Evolutionary conservation across 176 grass and related monocot genomes (phyloP).

Genomic region (Saccharum spontaneum): DNA sequence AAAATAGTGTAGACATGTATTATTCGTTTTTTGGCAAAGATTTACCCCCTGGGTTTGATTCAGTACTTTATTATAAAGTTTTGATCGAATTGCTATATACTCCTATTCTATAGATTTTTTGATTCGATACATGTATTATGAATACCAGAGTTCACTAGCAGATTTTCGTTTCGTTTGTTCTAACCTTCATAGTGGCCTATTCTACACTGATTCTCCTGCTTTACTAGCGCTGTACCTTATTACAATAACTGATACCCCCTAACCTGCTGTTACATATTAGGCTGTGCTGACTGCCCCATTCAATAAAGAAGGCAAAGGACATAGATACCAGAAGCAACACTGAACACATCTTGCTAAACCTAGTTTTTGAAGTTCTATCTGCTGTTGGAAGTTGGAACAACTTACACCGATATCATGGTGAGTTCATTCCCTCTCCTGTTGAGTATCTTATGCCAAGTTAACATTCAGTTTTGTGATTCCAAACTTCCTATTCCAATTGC

Average conservation of each 20-base stretch:
- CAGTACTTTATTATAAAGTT: background rate
- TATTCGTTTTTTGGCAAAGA: background rate
- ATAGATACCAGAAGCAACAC: background rate
- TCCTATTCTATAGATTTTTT: background rate
- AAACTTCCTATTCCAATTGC: background rate
- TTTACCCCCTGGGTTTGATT: background rate
- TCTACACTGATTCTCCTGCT: background rate
- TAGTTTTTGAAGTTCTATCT: background rate
- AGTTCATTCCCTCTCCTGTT: background rate
- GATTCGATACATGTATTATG: background rate
- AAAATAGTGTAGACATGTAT: background rate
- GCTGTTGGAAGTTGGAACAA: background rate
- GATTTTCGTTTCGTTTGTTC: background rate
- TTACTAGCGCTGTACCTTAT: background rate
- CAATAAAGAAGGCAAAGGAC: background rate
- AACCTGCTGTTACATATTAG: background rate
- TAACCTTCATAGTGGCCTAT: no score
- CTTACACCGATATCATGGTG: conserved; percentile 25
- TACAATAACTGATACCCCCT: background rate
- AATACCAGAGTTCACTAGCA: background rate
- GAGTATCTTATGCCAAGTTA: background rate
- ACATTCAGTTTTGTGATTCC: background rate
- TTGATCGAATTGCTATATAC: background rate
- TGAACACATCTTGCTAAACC: background rate
- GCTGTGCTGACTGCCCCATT: background rate